Evolutionary conservation across 1,284 basidiomycete species (phyloP).

Genomic region (Schizophyllum amplum): DNA sequence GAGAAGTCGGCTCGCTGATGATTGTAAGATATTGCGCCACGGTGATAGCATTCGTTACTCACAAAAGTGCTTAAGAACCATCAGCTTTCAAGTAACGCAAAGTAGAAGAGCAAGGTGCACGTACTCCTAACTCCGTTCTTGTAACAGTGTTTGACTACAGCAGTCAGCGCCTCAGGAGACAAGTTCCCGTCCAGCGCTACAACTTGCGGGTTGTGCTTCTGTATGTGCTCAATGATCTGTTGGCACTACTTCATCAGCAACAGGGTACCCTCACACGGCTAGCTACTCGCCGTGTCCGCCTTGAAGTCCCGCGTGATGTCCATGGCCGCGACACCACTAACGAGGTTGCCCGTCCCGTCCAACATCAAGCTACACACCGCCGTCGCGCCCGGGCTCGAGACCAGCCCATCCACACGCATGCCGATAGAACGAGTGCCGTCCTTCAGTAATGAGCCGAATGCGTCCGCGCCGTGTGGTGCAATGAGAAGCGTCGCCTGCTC

Average conservation of each 20-base stretch:
- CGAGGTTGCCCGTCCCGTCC: slow-evolving; percentile 63
- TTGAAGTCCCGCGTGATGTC: slow-evolving; percentile 53
- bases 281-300: slow-evolving; percentile 34
- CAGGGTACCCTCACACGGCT: slow-evolving; percentile 1
- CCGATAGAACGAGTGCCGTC: slow-evolving; percentile 52
- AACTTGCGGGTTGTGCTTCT: slow-evolving; percentile 41
- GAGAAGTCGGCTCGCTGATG: slow-evolving; percentile 79
- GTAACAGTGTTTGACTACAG: slow-evolving; percentile 43
- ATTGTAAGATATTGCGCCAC: background rate
- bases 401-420: slow-evolving; percentile 79
- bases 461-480: slow-evolving; percentile 60
- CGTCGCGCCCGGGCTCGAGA: slow-evolving; percentile 40
- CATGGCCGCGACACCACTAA: slow-evolving; percentile 91
- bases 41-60: slow-evolving; percentile 18
- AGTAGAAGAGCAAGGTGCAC: slow-evolving; percentile 16
- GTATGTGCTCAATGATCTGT: slow-evolving; percentile 37
- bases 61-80: slow-evolving; percentile 49
- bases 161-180: slow-evolving; percentile 41
- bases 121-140: slow-evolving; percentile 43
- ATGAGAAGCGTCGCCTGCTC: slow-evolving; percentile 42
- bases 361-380: slow-evolving; percentile 85
- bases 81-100: slow-evolving; percentile 2
- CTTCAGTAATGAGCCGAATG: slow-evolving; percentile 57
- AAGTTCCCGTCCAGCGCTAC: slow-evolving; percentile 85
- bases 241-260: slow-evolving; percentile 9